Conservation (phyloP, 179 eudicot genomes). For the Spergularia azorica region DNA sequence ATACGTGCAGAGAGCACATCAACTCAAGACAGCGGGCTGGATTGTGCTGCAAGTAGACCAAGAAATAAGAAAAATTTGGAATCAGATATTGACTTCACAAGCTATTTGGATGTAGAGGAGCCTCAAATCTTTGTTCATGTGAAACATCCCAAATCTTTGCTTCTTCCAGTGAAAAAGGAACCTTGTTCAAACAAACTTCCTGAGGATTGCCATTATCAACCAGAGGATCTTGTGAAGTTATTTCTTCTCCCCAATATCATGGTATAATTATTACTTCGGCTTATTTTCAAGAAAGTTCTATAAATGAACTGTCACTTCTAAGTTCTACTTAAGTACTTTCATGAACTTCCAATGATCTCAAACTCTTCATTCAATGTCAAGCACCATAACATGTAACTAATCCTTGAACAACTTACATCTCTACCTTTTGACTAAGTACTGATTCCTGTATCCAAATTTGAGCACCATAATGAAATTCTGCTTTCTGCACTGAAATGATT, state of each 20-base stretch:
- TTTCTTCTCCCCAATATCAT: constrained; percentile 79
- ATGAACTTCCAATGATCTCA: no score
- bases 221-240: constrained; percentile 90
- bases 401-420: no score
- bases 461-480: no score
- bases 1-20: not conserved
- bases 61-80: constrained; percentile 56
- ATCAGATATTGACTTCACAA: constrained; percentile 66
- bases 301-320: no score
- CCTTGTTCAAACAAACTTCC: constrained; percentile 79
- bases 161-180: constrained; percentile 65
- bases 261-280: constrained; percentile 34
- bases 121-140: constrained; percentile 73
- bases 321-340: no score
- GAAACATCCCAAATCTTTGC: constrained; percentile 72
- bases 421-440: no score
- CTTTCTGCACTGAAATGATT: no score
- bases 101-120: constrained; percentile 48
- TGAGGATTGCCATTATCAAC: constrained; percentile 96
- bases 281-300: no score
- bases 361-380: no score
- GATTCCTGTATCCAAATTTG: no score
- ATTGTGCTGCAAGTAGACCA: constrained; percentile 40
- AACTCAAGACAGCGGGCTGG: not conserved
- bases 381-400: no score